Evolutionary conservation across 768 basidiomycete genomes (phyloP).

Genomic region (Mycena galopus): DNA sequence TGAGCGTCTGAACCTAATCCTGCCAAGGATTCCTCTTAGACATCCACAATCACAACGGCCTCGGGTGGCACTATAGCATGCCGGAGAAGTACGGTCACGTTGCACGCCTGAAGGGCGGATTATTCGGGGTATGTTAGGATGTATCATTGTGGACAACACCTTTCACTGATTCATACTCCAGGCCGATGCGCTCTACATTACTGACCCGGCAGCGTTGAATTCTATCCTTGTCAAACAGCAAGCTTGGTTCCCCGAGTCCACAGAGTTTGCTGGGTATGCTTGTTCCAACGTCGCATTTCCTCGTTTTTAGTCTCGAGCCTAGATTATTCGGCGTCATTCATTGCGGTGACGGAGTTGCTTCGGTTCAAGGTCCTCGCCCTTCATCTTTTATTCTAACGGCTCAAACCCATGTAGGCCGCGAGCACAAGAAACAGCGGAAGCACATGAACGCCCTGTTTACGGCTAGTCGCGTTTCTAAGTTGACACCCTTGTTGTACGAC

Average conservation of each 20-base stretch:
- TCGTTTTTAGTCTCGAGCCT: background rate
- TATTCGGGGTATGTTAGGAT: conserved; percentile 28
- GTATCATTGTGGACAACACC: background rate
- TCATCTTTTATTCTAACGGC: background rate
- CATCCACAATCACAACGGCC: conserved; percentile 38
- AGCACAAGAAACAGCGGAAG: conserved; percentile 44
- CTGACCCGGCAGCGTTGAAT: conserved; percentile 42
- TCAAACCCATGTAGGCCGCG: conserved; percentile 31
- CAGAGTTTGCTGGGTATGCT: conserved; percentile 41
- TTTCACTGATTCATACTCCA: background rate
- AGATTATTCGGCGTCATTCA: conserved; percentile 42
- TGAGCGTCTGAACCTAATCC: background rate
- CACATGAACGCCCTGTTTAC: conserved; percentile 42
- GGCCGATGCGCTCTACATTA: conserved; percentile 43
- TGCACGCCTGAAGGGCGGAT: conserved; percentile 39
- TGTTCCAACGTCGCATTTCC: background rate
- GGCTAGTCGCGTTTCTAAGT: conserved; percentile 39
- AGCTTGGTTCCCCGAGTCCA: conserved; percentile 41
- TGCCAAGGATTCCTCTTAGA: conserved; percentile 39
- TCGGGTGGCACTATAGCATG: conserved; percentile 41
- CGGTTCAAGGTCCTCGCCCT: conserved; percentile 40
- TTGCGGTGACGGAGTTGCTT: conserved; percentile 41
- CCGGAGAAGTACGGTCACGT: conserved; percentile 40
- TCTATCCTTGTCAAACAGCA: conserved; percentile 41
- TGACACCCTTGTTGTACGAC: conserved; percentile 42